These are phyloP conservation scores for Fusarium marasasianum DNA, from an alignment of 2,329 filamentous ascomycete species.

Conservation along the genomic window DNA sequence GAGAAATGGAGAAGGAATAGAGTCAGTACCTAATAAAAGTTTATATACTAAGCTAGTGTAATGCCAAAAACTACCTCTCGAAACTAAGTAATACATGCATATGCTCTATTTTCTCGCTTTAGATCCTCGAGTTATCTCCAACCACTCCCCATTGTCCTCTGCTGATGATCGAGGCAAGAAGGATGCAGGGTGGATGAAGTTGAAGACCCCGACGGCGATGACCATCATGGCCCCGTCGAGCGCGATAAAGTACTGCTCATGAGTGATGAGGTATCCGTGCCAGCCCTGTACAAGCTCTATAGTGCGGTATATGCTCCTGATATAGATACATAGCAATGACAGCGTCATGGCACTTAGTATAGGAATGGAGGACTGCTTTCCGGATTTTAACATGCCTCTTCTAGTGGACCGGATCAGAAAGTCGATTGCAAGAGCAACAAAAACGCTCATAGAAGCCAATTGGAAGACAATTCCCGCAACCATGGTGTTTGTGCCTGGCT, in stretches of 20 bases:
- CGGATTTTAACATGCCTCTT: background rate
- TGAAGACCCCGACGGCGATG: background rate
- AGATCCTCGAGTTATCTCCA: background rate
- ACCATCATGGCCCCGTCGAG: background rate
- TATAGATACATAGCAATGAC: background rate
- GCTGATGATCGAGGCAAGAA: background rate
- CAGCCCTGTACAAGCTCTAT: background rate
- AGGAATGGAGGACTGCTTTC: background rate
- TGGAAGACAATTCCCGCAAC: background rate
- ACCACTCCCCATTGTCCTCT: background rate
- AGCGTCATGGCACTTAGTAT: background rate
- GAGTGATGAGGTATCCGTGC: background rate
- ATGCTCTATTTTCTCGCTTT: background rate
- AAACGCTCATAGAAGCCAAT: background rate
- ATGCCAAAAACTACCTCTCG: background rate
- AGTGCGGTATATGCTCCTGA: background rate
- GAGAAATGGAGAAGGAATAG: background rate
- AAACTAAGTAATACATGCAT: no score
- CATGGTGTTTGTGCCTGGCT: background rate
- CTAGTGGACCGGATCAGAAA: background rate
- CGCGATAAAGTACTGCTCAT: background rate
- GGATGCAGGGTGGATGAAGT: background rate
- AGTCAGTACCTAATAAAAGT: background rate
- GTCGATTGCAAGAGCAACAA: background rate
- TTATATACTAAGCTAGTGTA: background rate